Evolutionary conservation across 345 rosid species (phyloP), one percentile per base, ranked within the genome.

Genomic region (Syzygium aromaticum): DNA sequence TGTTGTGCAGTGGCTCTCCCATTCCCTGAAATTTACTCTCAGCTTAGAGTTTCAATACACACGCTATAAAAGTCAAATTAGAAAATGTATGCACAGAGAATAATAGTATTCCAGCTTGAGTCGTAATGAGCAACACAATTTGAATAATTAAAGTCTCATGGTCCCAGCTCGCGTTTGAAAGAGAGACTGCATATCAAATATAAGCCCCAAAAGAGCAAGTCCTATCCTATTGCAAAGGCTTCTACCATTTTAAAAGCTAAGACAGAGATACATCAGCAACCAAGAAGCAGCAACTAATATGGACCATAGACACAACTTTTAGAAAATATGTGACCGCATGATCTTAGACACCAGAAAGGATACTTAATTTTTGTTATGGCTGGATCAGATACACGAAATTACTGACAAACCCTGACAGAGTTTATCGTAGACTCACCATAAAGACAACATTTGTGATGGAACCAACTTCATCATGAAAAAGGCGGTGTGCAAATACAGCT

Each of bases 1-100:
- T 88, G 77, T 96, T 97, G 87, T 97, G 99, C 87, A 97, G 93
- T 12, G 99, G 99, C 90, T 97, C 99, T 86, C 99, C 99, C 99
- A 96, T 97, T 88, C 99, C 99, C 99, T 97, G 91, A 82, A 89
- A 84, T 87, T 21, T 27, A 77, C 40, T 22, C 85, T 54, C 49
- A 33, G 25, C 9, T 52, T 14, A 52, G 86, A 52, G 86, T 84
- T 86, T 89, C 54, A 51, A 64, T 51, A 17, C 22, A 33, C 80
- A 33, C 21, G 85, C n/a, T 52, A 85, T 30, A 57, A 63, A 86
- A 43, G 23, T 52, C 46, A 84, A 84, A 84, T 3, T 19, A 38
- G 51, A 30, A 40, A 11, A 38, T 78, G 27, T 21, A 46, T 2
- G 14, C 16, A 52, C 3, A 5, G 80, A 33, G 57, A 33, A 43